Evolutionary conservation across 129 eudicot species (phyloP), one percentile per base, ranked within the genome.

Genomic region (Sambucus nigra): DNA sequence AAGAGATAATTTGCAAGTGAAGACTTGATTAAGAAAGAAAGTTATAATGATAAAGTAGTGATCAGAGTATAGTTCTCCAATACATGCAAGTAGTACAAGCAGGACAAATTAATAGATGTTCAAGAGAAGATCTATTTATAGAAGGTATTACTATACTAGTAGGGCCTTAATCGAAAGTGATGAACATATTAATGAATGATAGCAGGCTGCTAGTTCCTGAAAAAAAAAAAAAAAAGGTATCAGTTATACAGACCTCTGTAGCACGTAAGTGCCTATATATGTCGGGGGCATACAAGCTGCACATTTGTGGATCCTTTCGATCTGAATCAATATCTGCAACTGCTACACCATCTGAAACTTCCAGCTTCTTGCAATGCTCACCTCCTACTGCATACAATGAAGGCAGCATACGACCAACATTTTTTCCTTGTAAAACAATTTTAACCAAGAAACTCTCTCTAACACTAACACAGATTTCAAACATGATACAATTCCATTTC

Each of bases 211-310:
- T n/a, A n/a, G n/a, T n/a, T n/a, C n/a, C n/a, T n/a, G n/a, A n/a
- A n/a, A n/a, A n/a, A n/a, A 39, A 47, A 32, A 55, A 40, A 40
- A 24, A 39, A 5, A 47, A 26, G 5, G 31, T 44, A 12, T 45
- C 47, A 76, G 68, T 58, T 55, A 64, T 23, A 66, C 76, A 12
- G 25, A 92, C 99, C 99, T 92, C 96, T 64, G 68, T 65, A 53
- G 64, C 79, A 51, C 78, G 71, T 68, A 74, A 73, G 66, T 67
- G 60, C 38, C 39, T 52, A 55, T 79, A 75, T 66, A 92, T 71
- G 66, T 83, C 81, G 70, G 81, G 74, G 57, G 82, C 99, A 73
- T 92, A 92, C 19, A 77, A 46, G 68, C 87, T 71, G 67, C 99
- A 86, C 86, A 83, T 83, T 60, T 17, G 73, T 32, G 94, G 91